phyloP scores from a whole-genome alignment of 257 asterid genomes.

The Lycium ferocissimum region DNA sequence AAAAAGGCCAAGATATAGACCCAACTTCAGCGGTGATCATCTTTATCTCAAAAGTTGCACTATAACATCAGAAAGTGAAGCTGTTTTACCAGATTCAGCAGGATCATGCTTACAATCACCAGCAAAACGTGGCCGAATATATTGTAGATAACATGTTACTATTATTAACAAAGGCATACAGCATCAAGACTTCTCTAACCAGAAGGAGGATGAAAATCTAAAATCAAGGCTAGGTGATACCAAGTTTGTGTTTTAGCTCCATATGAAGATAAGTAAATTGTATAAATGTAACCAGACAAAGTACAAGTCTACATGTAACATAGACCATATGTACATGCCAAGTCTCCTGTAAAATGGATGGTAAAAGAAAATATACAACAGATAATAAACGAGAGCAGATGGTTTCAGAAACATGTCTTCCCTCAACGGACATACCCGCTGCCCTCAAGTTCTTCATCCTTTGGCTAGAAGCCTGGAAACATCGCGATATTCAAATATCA shows the following conservation, averaged over 20 bases:
- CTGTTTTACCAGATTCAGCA: background rate
- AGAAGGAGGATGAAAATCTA: background rate
- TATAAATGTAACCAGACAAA: background rate
- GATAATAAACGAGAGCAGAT: background rate
- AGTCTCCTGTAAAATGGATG: background rate
- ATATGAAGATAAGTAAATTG: background rate
- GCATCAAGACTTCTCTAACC: background rate
- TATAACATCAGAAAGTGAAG: background rate
- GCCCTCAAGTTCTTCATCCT: background rate
- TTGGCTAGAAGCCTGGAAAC: background rate
- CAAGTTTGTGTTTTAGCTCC: background rate
- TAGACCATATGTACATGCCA: background rate
- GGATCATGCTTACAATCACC: background rate
- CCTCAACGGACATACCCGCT: background rate
- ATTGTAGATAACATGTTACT: background rate
- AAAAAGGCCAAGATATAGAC: background rate
- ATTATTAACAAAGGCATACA: background rate
- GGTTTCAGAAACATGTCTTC: background rate
- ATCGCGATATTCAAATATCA: background rate
- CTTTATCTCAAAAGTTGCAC: constrained; percentile 1
- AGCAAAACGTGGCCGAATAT: background rate
- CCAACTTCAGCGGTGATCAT: background rate
- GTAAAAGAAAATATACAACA: background rate
- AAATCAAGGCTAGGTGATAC: background rate
- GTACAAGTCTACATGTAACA: background rate